These are phyloP conservation scores for Phlegmacium glaucopus DNA, from an alignment of 768 basidiomycete species.

Conservation along the genomic window DNA sequence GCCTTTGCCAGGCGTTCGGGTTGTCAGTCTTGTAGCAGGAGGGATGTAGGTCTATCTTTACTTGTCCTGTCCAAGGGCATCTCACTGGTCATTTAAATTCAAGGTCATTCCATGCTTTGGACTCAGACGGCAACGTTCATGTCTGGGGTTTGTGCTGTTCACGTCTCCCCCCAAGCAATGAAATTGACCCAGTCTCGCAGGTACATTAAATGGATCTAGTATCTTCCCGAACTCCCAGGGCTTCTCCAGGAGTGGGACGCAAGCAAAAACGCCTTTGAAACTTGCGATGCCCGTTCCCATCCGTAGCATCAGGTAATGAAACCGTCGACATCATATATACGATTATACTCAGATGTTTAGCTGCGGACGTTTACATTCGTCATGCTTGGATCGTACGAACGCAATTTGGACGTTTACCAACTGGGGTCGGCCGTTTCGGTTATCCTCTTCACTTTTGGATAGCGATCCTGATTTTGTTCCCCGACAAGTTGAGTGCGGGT, in stretches of 20 bases:
- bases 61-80: not conserved
- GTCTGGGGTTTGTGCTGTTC: slow-evolving; percentile 69
- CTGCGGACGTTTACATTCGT: slow-evolving; percentile 74
- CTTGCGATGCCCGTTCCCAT: slow-evolving; percentile 57
- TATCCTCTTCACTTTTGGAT: slow-evolving; percentile 46
- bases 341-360: slow-evolving; percentile 32
- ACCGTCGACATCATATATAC: slow-evolving; percentile 1
- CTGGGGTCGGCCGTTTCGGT: slow-evolving; percentile 77
- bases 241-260: slow-evolving; percentile 51
- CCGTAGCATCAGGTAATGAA: slow-evolving; percentile 59
- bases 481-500: slow-evolving; percentile 74
- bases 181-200: slow-evolving; percentile 29
- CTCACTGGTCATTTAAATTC: not conserved
- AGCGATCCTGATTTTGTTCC: slow-evolving; percentile 38
- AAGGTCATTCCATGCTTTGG: slow-evolving; percentile 87
- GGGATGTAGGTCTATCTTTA: slow-evolving; percentile 60
- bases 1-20: slow-evolving; percentile 51
- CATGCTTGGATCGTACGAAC: slow-evolving; percentile 54
- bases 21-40: slow-evolving; percentile 74
- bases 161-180: not conserved
- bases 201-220: slow-evolving; percentile 52
- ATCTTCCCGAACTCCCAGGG: slow-evolving; percentile 45
- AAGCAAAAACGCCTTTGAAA: slow-evolving; percentile 49
- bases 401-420: slow-evolving; percentile 72
- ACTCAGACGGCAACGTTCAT: slow-evolving; percentile 66